A percentile compares a stretch with the other conserved stretches of the same genome.
Conservation (phyloP, 129 eudicot species). For the Sambucus nigra region DNA sequence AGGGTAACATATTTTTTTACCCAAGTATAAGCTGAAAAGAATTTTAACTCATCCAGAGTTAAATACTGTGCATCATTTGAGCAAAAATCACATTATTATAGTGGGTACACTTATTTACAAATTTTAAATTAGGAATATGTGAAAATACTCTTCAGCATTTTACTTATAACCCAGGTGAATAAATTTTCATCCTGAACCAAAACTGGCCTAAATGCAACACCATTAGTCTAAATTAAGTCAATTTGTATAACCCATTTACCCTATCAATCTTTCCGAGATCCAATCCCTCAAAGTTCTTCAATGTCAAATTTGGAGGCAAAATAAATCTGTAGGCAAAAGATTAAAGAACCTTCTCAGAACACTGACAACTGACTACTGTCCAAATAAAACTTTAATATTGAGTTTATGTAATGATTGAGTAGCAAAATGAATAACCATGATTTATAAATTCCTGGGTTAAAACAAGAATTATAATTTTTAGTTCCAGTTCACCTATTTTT, state of each 20-base stretch:
- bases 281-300: conserved; percentile 78
- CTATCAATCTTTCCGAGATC: conserved; percentile 71
- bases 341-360: background rate
- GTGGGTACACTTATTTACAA: no score
- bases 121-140: no score
- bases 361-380: background rate
- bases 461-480: background rate
- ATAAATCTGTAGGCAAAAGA: conserved; percentile 41
- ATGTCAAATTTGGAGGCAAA: conserved; percentile 54
- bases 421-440: background rate
- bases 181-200: no score
- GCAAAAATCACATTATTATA: no score
- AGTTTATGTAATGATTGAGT: no score
- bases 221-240: background rate
- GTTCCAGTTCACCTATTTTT: conserved; percentile 63
- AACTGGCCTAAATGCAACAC: background rate
- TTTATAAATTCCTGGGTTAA: background rate
- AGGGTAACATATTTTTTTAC: no score
- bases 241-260: conserved; percentile 22
- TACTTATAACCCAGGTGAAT: no score
- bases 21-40: no score
- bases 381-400: no score
- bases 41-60: no score
- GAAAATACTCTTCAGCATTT: no score
- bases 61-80: no score